Evolutionary conservation across 108 stramenopile species (phyloP).

Genomic region (Discostella stelligeroides): DNA sequence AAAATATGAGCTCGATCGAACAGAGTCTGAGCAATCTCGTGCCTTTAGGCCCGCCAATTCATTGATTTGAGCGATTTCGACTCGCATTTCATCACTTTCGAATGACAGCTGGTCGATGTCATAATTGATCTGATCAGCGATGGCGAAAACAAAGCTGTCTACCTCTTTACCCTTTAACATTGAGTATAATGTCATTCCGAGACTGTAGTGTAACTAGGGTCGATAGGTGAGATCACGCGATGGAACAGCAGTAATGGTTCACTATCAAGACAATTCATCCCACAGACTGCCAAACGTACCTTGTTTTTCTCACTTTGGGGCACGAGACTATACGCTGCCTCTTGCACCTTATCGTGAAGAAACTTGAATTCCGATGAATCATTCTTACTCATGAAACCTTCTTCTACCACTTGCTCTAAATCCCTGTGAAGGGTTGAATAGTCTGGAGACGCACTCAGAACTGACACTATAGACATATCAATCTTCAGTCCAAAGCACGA

Average conservation of each 20-base stretch:
- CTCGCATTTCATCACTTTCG: slow-evolving; percentile 7
- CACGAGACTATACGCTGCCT: slow-evolving; percentile 60
- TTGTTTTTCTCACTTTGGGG: slow-evolving; percentile 33
- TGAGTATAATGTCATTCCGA: neutral
- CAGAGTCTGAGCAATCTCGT: slow-evolving; percentile 29
- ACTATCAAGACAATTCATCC: too few species aligned
- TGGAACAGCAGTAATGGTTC: too few species aligned
- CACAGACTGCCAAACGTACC: slow-evolving; percentile 1
- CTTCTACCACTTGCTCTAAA: slow-evolving; percentile 11
- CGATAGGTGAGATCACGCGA: slow-evolving; percentile 4
- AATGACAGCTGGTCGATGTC: neutral
- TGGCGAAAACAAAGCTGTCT: slow-evolving; percentile 1
- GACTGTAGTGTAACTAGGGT: slow-evolving; percentile 13
- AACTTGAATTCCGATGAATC: slow-evolving; percentile 30
- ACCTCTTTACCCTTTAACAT: slow-evolving; percentile 1
- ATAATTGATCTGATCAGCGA: slow-evolving; percentile 33
- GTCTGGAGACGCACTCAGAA: neutral
- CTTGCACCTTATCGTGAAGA: slow-evolving; percentile 53
- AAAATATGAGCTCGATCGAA: slow-evolving; percentile 28
- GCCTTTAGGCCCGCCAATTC: slow-evolving; percentile 29
- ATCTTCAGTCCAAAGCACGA: slow-evolving; percentile 12
- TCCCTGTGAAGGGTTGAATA: slow-evolving; percentile 1
- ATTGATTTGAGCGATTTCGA: slow-evolving; percentile 28
- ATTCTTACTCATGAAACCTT: slow-evolving; percentile 20
- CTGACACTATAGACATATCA: slow-evolving; percentile 12